These are phyloP conservation scores for Pseudogymnoascus sp. DNA, from an alignment of 2,329 filamentous ascomycete species.

Conservation along the genomic window DNA sequence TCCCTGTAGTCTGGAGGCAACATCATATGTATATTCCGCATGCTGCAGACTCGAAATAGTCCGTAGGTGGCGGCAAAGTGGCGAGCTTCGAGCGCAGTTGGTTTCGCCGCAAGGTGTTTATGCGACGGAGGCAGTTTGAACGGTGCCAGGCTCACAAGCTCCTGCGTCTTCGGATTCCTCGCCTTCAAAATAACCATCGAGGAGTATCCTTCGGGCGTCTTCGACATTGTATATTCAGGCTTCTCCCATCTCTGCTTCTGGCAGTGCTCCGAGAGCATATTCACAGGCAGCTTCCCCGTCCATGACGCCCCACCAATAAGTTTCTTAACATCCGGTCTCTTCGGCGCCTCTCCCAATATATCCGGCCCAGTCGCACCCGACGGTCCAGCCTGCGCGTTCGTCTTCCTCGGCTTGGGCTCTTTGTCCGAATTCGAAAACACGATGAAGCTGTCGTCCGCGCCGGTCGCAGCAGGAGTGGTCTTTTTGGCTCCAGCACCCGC, in stretches of 20 bases:
- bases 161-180: constrained; percentile 73
- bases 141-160: constrained; percentile 64
- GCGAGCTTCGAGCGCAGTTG: constrained; percentile 78
- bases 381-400: constrained; percentile 14
- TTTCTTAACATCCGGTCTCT: constrained; percentile 58
- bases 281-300: constrained; percentile 94
- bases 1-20: constrained; percentile 83
- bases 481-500: constrained; percentile 22
- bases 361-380: constrained; percentile 20
- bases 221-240: constrained; percentile 79
- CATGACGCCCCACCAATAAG: constrained; percentile 91
- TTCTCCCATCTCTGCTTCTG: constrained; percentile 94
- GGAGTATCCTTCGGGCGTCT: constrained; percentile 64
- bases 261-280: constrained; percentile 86
- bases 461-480: constrained; percentile 20
- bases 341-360: constrained; percentile 24
- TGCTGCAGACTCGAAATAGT: constrained; percentile 84
- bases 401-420: constrained; percentile 30
- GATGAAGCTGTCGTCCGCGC: constrained; percentile 43
- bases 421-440: constrained; percentile 51
- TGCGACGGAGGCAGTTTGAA: constrained; percentile 73
- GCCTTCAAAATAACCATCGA: constrained; percentile 72
- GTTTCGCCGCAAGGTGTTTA: constrained; percentile 64
- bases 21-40: constrained; percentile 93
- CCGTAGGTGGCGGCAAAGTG: constrained; percentile 91